Conservation (phyloP, 345 rosid genomes). For the Trapa incisa region DNA sequence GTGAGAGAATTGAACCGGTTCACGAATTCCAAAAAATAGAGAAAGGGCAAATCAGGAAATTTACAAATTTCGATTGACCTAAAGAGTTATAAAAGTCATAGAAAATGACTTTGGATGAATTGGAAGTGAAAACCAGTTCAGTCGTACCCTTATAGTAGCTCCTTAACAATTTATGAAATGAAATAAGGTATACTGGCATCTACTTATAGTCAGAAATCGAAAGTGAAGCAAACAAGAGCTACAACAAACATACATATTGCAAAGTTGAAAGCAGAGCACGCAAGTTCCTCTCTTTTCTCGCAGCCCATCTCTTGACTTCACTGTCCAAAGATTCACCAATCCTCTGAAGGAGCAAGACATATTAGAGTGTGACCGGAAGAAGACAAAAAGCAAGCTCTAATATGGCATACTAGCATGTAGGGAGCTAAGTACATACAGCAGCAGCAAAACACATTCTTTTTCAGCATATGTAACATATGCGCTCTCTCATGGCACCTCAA, state of each 20-base stretch:
- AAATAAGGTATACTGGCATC: background rate
- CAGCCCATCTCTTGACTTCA: slow-evolving; percentile 97
- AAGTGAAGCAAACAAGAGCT: slow-evolving; percentile 1
- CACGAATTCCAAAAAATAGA: no score
- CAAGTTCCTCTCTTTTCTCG: slow-evolving; percentile 87
- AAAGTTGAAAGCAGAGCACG: no score
- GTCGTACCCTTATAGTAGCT: background rate
- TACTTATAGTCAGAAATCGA: background rate
- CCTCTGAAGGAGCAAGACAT: slow-evolving; percentile 34
- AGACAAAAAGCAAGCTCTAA: background rate
- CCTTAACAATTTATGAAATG: background rate
- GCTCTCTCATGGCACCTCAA: background rate
- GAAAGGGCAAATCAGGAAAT: no score
- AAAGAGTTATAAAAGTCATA: no score
- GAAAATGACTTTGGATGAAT: no score
- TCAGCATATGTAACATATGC: background rate
- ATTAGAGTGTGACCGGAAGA: slow-evolving; percentile 1
- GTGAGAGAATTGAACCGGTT: no score
- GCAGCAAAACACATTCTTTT: background rate
- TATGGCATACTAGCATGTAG: background rate
- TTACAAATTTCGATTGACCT: no score
- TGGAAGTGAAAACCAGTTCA: no score
- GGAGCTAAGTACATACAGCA: background rate
- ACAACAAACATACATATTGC: slow-evolving; percentile 59
- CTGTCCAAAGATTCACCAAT: slow-evolving; percentile 64